Base-by-base conservation (phyloP, 805 yeast species). In the Yamadazyma sp. region DNA sequence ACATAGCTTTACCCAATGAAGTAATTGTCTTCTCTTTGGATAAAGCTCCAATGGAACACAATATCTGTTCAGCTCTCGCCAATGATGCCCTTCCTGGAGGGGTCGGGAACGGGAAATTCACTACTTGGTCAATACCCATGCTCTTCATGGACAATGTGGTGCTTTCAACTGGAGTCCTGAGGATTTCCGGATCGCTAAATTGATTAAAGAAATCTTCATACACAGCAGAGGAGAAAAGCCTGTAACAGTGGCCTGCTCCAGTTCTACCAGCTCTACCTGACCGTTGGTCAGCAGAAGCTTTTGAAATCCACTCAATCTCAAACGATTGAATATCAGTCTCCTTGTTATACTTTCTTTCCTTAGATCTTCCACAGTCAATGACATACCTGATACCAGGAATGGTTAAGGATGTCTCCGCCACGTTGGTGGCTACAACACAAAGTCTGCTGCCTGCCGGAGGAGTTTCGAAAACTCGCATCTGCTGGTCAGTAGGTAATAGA, bases 221-320 rank as follows among this genome's bases (percentile, higher is more conserved):
- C 6, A 95, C 84, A 2, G 99, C 99, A 11, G 98, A 90, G 0
- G 98, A 91, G 53, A 73, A 93, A 10, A 93, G 60, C 43, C 99
- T 70, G 58, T 93, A 93, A 58, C 96, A 87, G 54, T 93, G 98
- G 41, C 99, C 99, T 0, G 99, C 97, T 0, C 98, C 99, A 0
- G 96, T 90, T 73, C 98, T 82, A 57, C 97, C 98, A 35, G 98
- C 98, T 70, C 98, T 81, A 55, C 98, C 98, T 13, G 95, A 67
- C 66, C 99, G 76, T 68, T 93, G 99, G 48, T 80, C 93, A 0
- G 98, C 91, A 42, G 95, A 84, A 1, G 99, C 99, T 52, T 93
- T 89, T 32, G 95, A 84, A 3, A 90, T 71, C 97, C 97, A 93
- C 38, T 78, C 84, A 34, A 93, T 73, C 53, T 86, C 93, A 61